Conservation (phyloP, 2,329 filamentous ascomycete species). For the Arthroderma sp. region DNA sequence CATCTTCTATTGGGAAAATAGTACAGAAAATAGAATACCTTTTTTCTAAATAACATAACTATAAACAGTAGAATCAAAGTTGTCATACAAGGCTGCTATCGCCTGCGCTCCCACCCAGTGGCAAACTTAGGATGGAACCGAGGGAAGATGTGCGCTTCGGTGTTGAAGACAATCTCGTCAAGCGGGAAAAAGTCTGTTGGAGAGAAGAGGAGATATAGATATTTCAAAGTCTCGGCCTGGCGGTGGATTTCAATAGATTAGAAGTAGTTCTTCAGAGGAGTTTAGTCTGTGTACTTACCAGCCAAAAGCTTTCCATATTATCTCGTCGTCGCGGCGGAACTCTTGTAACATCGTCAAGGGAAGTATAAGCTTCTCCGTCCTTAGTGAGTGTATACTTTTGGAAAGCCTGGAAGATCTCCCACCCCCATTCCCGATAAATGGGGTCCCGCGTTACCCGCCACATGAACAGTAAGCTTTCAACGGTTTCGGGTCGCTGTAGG, state of each 20-base stretch:
- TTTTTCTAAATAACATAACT: too few relatives aligned
- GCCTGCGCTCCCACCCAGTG: constrained; percentile 27
- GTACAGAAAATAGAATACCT: too few relatives aligned
- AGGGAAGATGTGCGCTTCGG: constrained; percentile 83
- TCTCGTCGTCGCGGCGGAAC: constrained; percentile 15
- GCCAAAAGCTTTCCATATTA: constrained; percentile 74
- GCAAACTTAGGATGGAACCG: constrained; percentile 59
- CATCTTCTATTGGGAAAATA: too few relatives aligned
- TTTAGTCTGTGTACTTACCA: constrained; percentile 58
- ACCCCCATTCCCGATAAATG: constrained; percentile 89
- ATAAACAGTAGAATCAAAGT: too few relatives aligned
- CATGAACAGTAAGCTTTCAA: constrained; percentile 97
- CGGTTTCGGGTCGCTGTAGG: constrained; percentile 84
- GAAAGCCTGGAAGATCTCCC: constrained; percentile 95
- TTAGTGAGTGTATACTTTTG: constrained; percentile 69
- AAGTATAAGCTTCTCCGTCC: constrained; percentile 27
- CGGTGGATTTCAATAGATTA: constrained; percentile 85
- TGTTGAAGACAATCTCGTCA: constrained; percentile 84
- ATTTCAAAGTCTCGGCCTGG: constrained; percentile 96
- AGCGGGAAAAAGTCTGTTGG: constrained; percentile 69
- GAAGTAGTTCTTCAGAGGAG: constrained; percentile 53
- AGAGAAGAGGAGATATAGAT: constrained; percentile 90
- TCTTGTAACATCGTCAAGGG: neutral
- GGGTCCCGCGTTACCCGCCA: constrained; percentile 90
- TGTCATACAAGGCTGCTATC: neutral